Conservation (phyloP, 73 alveolate species). For the Paramecium octaurelia region DNA sequence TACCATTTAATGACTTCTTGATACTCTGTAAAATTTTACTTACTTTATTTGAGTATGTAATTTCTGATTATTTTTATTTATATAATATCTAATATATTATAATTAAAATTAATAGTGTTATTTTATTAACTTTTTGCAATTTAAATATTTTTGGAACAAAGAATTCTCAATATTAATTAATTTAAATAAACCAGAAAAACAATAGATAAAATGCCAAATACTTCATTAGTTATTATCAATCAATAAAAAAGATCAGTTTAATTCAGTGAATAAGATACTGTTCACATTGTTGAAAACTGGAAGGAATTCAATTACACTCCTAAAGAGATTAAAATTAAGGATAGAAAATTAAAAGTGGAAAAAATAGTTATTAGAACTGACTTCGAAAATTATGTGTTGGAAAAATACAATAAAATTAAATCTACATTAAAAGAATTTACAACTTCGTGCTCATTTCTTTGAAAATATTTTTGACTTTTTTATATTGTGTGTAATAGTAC, state of each 20-base stretch:
- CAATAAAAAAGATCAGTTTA: not conserved
- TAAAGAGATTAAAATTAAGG: not conserved
- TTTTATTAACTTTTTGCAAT: not conserved
- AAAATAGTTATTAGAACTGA: constrained; percentile 5
- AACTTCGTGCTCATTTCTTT: not conserved
- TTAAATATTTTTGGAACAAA: not conserved
- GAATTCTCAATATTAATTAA: not conserved
- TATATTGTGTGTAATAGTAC: not conserved
- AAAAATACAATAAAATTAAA: not conserved
- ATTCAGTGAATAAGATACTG: not conserved
- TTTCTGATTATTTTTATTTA: not conserved
- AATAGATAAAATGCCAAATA: not conserved
- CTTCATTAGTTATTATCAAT: not conserved
- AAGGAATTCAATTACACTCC: constrained; percentile 32
- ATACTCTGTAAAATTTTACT: not conserved
- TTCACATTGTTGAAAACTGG: constrained; percentile 42
- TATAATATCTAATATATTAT: not conserved
- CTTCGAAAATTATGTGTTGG: not conserved
- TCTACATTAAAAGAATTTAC: not conserved
- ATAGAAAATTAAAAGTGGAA: not conserved
- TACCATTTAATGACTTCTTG: not conserved
- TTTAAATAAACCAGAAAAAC: not conserved
- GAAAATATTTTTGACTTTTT: not conserved
- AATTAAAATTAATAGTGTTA: not conserved
- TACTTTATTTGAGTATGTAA: not conserved